Base-by-base conservation (phyloP, 352 stramenopile genomes). In the Globisporangium nunn region DNA sequence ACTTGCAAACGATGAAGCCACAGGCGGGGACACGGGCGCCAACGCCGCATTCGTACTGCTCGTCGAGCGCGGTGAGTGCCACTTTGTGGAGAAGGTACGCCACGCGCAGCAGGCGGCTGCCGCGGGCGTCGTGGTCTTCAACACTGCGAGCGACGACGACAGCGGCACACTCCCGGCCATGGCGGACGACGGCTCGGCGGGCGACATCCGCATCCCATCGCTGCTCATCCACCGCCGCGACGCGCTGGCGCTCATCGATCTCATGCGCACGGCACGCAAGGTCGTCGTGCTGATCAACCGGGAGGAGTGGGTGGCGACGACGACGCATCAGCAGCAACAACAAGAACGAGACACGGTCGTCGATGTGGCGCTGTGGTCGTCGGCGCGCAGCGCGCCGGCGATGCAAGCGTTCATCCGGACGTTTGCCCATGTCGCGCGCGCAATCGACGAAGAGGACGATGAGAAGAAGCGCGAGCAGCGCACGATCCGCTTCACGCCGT, bases 81-180 rank as follows among this genome's bases (percentile, higher is more conserved):
- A 80, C 56, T 80, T 81, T 52, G 74, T 77, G 29, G 68, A 77
- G 39, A 83, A 83, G 62, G 69, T 81, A 48, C 79, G 74, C 60
- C 61, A 58, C 18, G 53, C 53, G n/a, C 53, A 58, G 18, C 30
- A 52, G 46, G 30, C 33, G 15, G 28, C 11, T 6, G 53, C 53
- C 6, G 43, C 33, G 11, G 53, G 53, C 2, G 53, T 52, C n/a
- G 53, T 52, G 43, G 37, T 58, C 14, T 52, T 46, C 31, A 52
- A 58, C 11, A 44, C 43, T 5, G 31, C 37, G 2, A 23, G 23
- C 3, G 30, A 41, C 1, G 44, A 52, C 5, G 53, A 58, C 30
- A 17, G 31, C n/a, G 43, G 28, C 2, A 10, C n/a, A 14, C 53
- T 58, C n/a, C 14, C 45, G 18, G 4, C 23, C 15, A 50, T 52